A percentile compares a stretch with the other conserved stretches of the same genome.
Conservation (phyloP, 169 alveolate species). For the Eimeria sp. region DNA sequence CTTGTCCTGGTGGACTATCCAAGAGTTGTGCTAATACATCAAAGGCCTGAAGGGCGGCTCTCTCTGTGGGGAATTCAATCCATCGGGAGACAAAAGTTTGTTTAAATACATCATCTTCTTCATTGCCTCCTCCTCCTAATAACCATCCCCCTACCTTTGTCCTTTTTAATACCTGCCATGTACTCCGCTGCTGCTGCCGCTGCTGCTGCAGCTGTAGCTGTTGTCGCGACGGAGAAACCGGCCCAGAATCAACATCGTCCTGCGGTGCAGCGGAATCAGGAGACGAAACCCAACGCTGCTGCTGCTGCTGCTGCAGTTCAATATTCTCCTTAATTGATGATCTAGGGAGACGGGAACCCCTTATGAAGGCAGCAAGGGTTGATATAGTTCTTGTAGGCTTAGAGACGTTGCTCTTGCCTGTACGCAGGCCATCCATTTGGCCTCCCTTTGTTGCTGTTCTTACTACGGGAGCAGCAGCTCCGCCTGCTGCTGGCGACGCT, state of each 20-base stretch:
- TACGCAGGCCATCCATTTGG: not conserved
- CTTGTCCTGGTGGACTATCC: conserved; percentile 53
- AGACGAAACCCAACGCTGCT: not conserved
- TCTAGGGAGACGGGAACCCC: not conserved
- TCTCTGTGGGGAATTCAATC: conserved; percentile 36
- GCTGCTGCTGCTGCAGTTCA: not conserved
- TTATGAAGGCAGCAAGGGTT: not conserved
- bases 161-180: not conserved
- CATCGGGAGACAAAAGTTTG: conserved; percentile 6
- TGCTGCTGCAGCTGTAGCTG: not conserved
- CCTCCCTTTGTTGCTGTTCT: not conserved
- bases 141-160: conserved; percentile 35
- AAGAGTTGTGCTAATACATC: conserved; percentile 15
- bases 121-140: not conserved
- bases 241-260: not conserved
- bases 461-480: not conserved
- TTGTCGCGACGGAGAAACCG: no score
- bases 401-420: not conserved
- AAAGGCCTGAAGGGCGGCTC: conserved; percentile 45
- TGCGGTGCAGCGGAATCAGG: not conserved
- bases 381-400: not conserved
- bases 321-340: not conserved
- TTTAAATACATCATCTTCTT: not conserved
- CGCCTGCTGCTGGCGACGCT: conserved; percentile 1
- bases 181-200: conserved; percentile 15